Percentiles rank a stretch among this genome's conserved stretches.
Evolutionary conservation across 108 stramenopile genomes (phyloP).

Genomic region (Heterococcus sp.): DNA sequence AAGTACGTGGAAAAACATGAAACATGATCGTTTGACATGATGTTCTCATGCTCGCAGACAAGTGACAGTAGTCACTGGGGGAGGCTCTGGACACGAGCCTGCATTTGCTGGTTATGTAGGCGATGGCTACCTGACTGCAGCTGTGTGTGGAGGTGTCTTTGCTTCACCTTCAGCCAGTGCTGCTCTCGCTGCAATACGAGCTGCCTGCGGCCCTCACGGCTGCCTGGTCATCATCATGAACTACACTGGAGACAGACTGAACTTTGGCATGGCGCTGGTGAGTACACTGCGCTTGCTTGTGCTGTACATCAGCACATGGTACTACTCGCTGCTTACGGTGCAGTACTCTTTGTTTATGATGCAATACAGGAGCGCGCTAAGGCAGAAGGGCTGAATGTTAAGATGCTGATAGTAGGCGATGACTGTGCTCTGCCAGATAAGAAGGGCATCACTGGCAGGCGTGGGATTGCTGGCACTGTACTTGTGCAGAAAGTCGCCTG

Average conservation of each 20-base stretch:
- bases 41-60: too few species aligned
- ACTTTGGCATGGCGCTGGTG: slow-evolving; percentile 96
- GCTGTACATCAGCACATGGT: too few species aligned
- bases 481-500: slow-evolving; percentile 87
- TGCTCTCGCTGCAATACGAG: slow-evolving; percentile 85
- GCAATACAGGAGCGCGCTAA: slow-evolving; percentile 66
- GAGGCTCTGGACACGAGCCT: slow-evolving; percentile 97
- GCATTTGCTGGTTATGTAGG: slow-evolving; percentile 92
- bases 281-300: too few species aligned
- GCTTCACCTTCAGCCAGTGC: slow-evolving; percentile 80
- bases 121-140: slow-evolving; percentile 84
- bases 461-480: slow-evolving; percentile 92
- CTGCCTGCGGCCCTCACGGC: slow-evolving; percentile 63
- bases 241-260: slow-evolving; percentile 93
- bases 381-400: slow-evolving; percentile 33
- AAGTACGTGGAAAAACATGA: too few species aligned
- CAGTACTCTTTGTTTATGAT: too few species aligned
- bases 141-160: slow-evolving; percentile 93
- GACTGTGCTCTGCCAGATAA: too few species aligned
- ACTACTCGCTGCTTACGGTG: too few species aligned
- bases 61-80: slow-evolving; percentile 68
- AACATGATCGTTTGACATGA: too few species aligned
- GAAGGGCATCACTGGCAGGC: slow-evolving; percentile 89
- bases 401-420: too few species aligned
- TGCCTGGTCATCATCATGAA: slow-evolving; percentile 93